phyloP scores from a whole-genome alignment of 1,284 basidiomycete species.

The Irpex sp. region DNA sequence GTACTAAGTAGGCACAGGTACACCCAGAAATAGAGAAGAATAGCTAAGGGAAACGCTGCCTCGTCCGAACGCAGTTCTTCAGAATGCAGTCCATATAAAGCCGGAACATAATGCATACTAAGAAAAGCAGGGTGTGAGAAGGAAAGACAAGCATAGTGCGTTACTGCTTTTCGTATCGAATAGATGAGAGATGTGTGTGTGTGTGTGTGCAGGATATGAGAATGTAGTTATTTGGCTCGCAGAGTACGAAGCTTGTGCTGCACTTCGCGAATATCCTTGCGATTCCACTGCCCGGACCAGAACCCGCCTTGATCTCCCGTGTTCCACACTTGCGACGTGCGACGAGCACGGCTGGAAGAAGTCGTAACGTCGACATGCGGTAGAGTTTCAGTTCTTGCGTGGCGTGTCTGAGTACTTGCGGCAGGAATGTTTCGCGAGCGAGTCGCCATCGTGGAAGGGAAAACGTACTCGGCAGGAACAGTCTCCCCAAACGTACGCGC shows the following conservation, averaged over 20 bases:
- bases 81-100: no score
- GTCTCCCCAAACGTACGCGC: conserved; percentile 46
- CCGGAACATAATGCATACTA: no score
- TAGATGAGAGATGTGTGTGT: no score
- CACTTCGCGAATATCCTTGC: conserved; percentile 15
- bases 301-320: conserved; percentile 6
- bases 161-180: no score
- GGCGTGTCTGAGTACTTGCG: no score
- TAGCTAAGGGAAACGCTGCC: no score
- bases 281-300: conserved; percentile 17
- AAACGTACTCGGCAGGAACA: conserved; percentile 47
- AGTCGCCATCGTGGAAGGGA: conserved; percentile 15
- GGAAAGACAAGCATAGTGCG: not conserved
- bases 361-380: no score
- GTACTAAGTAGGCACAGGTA: no score
- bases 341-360: not conserved
- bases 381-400: no score
- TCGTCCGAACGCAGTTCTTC: no score
- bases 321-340: conserved; percentile 12
- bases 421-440: not conserved
- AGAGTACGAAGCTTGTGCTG: conserved; percentile 12
- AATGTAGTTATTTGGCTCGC: conserved; percentile 7
- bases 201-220: no score
- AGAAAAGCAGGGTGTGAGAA: not conserved
- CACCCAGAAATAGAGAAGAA: no score